Base-by-base conservation (phyloP, 2,329 filamentous ascomycete species). In the Fusarium coicis region DNA sequence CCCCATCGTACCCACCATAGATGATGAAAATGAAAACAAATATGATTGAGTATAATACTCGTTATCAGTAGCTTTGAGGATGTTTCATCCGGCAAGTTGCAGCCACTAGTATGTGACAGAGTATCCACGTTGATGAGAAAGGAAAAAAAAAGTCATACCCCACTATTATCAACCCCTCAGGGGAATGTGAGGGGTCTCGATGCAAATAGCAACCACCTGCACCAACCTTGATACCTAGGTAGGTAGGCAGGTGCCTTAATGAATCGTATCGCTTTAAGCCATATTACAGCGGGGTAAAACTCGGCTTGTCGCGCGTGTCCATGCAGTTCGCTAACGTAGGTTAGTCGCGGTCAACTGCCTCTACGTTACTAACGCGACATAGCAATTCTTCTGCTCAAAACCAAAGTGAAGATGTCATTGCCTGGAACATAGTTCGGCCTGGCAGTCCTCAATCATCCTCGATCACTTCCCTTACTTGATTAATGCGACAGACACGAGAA, bases 251-350 rank as follows among this genome's bases (percentile, higher is more conserved):
- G 37, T 70, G 67, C 19, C 19, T 15, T 69, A 66, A 43, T 39
- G 47, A 59, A 47, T 44, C 19, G n/a, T 73, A 78, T 78, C 49
- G 65, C 50, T 70, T 18, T 78, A 78, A 42, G 37, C 76, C 68
- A 50, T 76, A 70, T 69, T 72, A 76, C 78, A 73, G 77, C 77
- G 77, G 77, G 77, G 77, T 78, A 69, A 40, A 55, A 36, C 9
- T 53, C 19, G 34, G 58, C 50, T 58, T 52, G 57, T 47, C 58
- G 44, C 59, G 37, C 58, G 63, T 72, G 70, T 74, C 56, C 62
- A 63, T 61, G 47, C 54, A 73, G 40, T 43, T 56, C 66, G 63
- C 69, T 65, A 36, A 36, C 36, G 36, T 26, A 26, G 26, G 26
- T 36, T 18, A 62, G 43, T 63, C 63, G 60, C 60, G 72, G 65